Evolutionary conservation across 768 basidiomycete species (phyloP), one percentile per base, ranked within the genome.

Genomic region (Leccinum pellstonianum): DNA sequence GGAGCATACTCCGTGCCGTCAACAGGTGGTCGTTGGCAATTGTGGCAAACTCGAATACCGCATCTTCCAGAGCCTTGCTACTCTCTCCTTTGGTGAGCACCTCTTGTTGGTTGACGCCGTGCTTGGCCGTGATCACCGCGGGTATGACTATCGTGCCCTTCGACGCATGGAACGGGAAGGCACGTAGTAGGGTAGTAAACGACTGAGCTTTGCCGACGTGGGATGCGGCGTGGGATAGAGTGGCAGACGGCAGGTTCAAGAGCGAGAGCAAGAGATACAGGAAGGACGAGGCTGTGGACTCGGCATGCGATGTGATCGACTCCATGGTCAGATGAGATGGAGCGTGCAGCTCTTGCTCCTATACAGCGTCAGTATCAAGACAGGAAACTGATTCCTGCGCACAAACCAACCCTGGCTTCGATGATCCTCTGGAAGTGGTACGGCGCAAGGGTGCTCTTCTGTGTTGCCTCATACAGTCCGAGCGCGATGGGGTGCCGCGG

Each of bases 391-490:
- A 48, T 21, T n/a, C 19, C 17, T 4, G 46, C 29, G 41, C 52
- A 56, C 62, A 46, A 47, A 66, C 86, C 43, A 66, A 94, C 92
- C 70, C 92, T 82, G 31, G 93, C 93, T 70, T 93, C 91, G 61
- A 95, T 79, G 65, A 94, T 90, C 57, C 93, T 79, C 70, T 87
- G 89, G 55, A 95, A 78, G 68, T 94, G 88, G 71, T 95, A 94
- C 8, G 83, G 73, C 35, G 86, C 84, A 46, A 92, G 68, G 62
- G 80, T 81, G 25, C 75, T 72, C 29, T 55, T 69, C 59, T 80
- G 77, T 23, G 81, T 82, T 2, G 84, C 81, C 58, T 85, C 79
- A 66, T 85, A 72, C 52, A 95, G 73, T 21, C 90, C 91, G 17
- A 91, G 77, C 8, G 89, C 90, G 56, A 93, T 84, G 8, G 93